phyloP scores from a whole-genome alignment of 129 eudicot species.

The Flaveria robusta region DNA sequence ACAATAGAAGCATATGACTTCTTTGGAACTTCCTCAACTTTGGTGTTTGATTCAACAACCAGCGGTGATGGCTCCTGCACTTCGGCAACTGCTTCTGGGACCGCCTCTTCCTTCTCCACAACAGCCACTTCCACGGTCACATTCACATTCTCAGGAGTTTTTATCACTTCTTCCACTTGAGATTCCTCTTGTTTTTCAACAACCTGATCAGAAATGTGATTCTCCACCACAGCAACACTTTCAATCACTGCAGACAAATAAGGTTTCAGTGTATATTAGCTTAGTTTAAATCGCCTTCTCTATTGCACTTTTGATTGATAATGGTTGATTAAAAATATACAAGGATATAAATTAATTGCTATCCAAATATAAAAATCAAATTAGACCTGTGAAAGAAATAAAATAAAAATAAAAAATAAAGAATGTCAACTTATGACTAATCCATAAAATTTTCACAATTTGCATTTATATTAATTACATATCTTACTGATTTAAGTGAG shows the following conservation, averaged over 20 bases:
- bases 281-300: background rate
- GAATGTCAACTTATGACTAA: background rate
- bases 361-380: background rate
- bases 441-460: background rate
- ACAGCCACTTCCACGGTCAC: slow-evolving; percentile 33
- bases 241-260: slow-evolving; percentile 29
- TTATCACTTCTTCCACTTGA: slow-evolving; percentile 39
- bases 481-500: background rate
- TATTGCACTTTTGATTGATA: background rate
- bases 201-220: slow-evolving; percentile 48
- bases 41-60: slow-evolving; percentile 54
- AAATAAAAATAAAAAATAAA: background rate
- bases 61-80: slow-evolving; percentile 46
- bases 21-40: slow-evolving; percentile 70
- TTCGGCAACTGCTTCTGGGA: slow-evolving; percentile 63
- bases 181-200: slow-evolving; percentile 47
- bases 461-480: background rate
- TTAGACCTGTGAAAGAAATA: background rate
- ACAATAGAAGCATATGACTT: slow-evolving; percentile 97
- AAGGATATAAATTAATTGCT: background rate
- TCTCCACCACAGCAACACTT: slow-evolving; percentile 49
- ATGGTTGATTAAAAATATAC: background rate
- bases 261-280: background rate
- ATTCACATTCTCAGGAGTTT: slow-evolving; percentile 53
- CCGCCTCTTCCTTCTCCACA: slow-evolving; percentile 56